Percentiles rank a stretch among this genome's conserved stretches.
Conservation (phyloP, 306 rosid genomes). For the Prinsepia uniflora region DNA sequence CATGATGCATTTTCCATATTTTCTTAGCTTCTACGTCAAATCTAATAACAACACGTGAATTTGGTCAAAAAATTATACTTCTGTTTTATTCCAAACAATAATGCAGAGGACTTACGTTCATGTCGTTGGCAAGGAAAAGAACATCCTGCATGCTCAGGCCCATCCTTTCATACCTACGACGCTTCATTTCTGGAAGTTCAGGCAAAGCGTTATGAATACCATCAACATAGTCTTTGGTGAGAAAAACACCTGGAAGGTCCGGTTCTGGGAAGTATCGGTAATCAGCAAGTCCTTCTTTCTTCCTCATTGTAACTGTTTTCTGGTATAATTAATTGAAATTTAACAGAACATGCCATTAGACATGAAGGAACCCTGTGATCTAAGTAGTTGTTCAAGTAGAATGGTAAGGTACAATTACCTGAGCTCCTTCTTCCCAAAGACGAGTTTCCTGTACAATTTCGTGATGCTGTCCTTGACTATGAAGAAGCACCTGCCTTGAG, state of each 20-base stretch:
- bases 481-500: slow-evolving; percentile 73
- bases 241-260: slow-evolving; percentile 79
- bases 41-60: neutral
- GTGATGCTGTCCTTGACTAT: slow-evolving; percentile 66
- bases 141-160: slow-evolving; percentile 94
- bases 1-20: neutral
- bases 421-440: slow-evolving; percentile 91
- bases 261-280: slow-evolving; percentile 97
- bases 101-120: slow-evolving; percentile 54
- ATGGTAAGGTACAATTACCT: slow-evolving; percentile 40
- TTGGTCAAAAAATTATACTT: neutral
- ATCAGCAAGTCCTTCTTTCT: slow-evolving; percentile 96
- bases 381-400: slow-evolving; percentile 7
- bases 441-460: slow-evolving; percentile 91
- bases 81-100: neutral
- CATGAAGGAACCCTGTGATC: slow-evolving; percentile 15
- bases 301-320: slow-evolving; percentile 96
- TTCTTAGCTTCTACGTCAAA: neutral
- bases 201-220: slow-evolving; percentile 58
- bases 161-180: slow-evolving; percentile 76
- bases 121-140: slow-evolving; percentile 81
- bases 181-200: slow-evolving; percentile 90
- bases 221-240: slow-evolving; percentile 68
- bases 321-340: slow-evolving; percentile 28
- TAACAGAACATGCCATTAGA: slow-evolving; percentile 22